A percentile compares a stretch with the other conserved stretches of the same genome.
phyloP scores from a whole-genome alignment of 176 grass and related monocot genomes.

The Thinopyrum elongatum region DNA sequence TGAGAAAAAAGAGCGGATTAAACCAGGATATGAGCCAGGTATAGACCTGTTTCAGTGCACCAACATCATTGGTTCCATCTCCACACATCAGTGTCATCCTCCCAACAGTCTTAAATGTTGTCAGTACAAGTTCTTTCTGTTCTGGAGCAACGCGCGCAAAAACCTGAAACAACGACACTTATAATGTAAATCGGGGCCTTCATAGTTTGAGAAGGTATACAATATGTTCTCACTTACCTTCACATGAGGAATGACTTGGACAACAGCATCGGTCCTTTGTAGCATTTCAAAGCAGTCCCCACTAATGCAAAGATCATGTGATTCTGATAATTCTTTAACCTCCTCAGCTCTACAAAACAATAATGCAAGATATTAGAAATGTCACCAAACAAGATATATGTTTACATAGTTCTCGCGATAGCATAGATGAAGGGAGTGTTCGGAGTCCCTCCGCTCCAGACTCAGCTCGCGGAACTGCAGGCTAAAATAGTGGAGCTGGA shows the following conservation, averaged over 20 bases:
- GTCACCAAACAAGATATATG: constrained; percentile 13
- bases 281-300: constrained; percentile 99
- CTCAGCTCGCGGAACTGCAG: too few species aligned
- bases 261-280: constrained; percentile 71
- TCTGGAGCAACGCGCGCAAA: constrained; percentile 97
- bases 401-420: not conserved
- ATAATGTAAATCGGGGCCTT: constrained; percentile 7
- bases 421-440: not conserved
- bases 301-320: constrained; percentile 88
- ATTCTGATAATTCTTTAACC: constrained; percentile 67
- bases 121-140: constrained; percentile 99
- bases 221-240: constrained; percentile 51
- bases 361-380: constrained; percentile 15
- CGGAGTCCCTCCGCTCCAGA: too few species aligned
- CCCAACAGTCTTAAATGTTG: constrained; percentile 93
- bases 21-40: not conserved
- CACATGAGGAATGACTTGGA: constrained; percentile 91
- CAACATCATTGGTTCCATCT: constrained; percentile 99
- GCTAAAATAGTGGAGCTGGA: too few species aligned
- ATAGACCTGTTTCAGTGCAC: constrained; percentile 92
- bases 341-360: constrained; percentile 64
- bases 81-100: constrained; percentile 98
- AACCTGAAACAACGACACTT: constrained; percentile 54
- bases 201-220: constrained; percentile 6
- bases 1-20: constrained; percentile 5